These are phyloP conservation scores for Diaporthe sp. DNA, from an alignment of 2,329 filamentous ascomycete genomes.

Conservation along the genomic window DNA sequence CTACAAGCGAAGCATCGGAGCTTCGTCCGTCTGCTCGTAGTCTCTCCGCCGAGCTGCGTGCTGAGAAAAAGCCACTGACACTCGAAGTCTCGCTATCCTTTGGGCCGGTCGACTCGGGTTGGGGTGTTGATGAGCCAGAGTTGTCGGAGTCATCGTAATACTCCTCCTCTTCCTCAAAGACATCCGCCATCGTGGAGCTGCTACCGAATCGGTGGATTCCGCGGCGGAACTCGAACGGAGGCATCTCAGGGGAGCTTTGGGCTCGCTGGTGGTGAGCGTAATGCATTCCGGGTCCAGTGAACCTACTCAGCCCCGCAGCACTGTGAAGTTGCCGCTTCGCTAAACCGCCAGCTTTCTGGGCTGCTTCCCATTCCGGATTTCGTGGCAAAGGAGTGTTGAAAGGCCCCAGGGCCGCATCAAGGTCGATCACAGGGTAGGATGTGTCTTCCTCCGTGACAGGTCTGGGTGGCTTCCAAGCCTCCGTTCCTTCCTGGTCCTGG, in stretches of 20 bases:
- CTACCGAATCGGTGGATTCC: conserved; percentile 74
- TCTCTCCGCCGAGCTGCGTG: conserved; percentile 36
- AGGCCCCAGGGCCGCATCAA: conserved; percentile 92
- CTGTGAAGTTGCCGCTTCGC: conserved; percentile 81
- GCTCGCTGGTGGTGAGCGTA: conserved; percentile 78
- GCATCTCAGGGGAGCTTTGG: conserved; percentile 85
- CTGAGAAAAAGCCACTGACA: conserved; percentile 35
- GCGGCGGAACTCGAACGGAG: conserved; percentile 77
- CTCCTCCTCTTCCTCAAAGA: conserved; percentile 88
- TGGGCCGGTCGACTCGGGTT: conserved; percentile 53
- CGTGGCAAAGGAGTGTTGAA: conserved; percentile 83
- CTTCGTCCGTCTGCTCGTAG: conserved; percentile 20
- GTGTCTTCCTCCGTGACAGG: conserved; percentile 70
- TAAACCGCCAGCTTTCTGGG: conserved; percentile 69
- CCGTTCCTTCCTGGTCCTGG: conserved; percentile 44
- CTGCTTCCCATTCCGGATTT: conserved; percentile 77
- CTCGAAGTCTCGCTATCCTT: conserved; percentile 46
- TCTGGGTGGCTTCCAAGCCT: conserved; percentile 55
- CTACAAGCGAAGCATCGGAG: conserved; percentile 42
- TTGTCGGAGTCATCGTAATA: conserved; percentile 66
- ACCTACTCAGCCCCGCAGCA: conserved; percentile 78
- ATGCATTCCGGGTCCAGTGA: conserved; percentile 77
- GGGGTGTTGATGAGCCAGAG: conserved; percentile 50
- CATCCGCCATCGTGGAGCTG: conserved; percentile 84
- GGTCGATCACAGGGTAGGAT: conserved; percentile 86